Evolutionary conservation across 139 green algal species (phyloP).

Genomic region (Picochlorum sp.): DNA sequence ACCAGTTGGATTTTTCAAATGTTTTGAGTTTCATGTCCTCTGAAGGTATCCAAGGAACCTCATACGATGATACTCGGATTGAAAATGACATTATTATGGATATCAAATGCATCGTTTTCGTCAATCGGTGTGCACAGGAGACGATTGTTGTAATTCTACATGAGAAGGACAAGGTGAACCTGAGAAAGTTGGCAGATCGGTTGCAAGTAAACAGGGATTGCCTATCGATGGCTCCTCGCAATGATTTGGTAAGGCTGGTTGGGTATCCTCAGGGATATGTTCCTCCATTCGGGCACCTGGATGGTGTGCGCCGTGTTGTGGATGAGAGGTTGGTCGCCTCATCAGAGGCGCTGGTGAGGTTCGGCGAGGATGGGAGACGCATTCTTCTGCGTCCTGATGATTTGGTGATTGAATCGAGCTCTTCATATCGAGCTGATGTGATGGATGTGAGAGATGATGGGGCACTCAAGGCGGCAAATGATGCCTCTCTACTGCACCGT

Average conservation of each 20-base stretch:
- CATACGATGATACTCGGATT: neutral
- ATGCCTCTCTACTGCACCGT: neutral
- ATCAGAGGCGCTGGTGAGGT: no score
- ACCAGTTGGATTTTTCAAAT: no score
- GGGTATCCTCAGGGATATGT: slow-evolving; percentile 6
- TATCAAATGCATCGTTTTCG: neutral
- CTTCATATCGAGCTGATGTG: no score
- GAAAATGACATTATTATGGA: neutral
- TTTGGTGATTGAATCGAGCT: no score
- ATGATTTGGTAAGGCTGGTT: neutral
- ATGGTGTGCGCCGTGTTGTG: no score
- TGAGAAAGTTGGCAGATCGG: neutral
- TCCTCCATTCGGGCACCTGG: slow-evolving; percentile 20
- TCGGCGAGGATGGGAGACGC: no score
- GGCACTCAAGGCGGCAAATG: neutral
- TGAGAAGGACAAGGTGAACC: neutral
- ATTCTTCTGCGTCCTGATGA: no score
- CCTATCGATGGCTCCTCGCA: neutral
- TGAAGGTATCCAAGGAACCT: neutral
- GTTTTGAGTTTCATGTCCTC: no score
- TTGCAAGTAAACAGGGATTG: neutral
- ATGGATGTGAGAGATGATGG: no score
- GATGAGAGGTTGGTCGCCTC: no score
- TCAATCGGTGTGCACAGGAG: neutral
- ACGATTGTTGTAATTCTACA: neutral